Conservation (phyloP, 1,284 basidiomycete genomes). For the Ustilago bromivora region DNA sequence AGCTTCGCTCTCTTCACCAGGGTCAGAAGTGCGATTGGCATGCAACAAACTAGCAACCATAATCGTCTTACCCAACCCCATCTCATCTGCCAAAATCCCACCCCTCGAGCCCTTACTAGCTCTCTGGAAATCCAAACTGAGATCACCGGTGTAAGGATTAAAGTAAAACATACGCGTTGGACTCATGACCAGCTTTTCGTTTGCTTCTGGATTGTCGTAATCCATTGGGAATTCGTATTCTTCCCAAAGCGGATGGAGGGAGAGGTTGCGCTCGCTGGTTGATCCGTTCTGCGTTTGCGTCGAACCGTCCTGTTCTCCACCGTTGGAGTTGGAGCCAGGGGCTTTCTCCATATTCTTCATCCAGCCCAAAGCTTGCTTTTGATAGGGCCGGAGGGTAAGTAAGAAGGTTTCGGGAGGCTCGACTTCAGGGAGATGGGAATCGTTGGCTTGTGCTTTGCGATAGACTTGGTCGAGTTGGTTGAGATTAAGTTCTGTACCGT, state of each 20-base stretch:
- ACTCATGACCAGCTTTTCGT: conserved; percentile 46
- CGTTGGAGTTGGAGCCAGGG: conserved; percentile 8
- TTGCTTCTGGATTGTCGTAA: conserved; percentile 48
- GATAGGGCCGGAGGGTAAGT: conserved; percentile 83
- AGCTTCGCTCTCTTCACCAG: conserved; percentile 32
- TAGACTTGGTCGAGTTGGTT: conserved; percentile 62
- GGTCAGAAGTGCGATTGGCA: conserved; percentile 72
- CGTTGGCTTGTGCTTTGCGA: conserved; percentile 80
- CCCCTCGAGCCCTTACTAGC: conserved; percentile 83
- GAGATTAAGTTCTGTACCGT: conserved; percentile 61
- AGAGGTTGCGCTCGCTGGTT: conserved; percentile 60
- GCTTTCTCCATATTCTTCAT: conserved; percentile 83
- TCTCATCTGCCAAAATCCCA: conserved; percentile 85
- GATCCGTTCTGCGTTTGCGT: conserved; percentile 18
- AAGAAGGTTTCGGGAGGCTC: conserved; percentile 84
- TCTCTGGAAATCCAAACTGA: conserved; percentile 86
- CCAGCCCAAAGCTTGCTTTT: conserved; percentile 96
- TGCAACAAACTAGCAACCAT: conserved; percentile 94
- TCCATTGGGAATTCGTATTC: conserved; percentile 74
- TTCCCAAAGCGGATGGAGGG: conserved; percentile 93
- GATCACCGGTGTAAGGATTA: conserved; percentile 78
- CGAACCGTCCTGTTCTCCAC: not conserved
- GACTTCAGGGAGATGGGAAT: conserved; percentile 81
- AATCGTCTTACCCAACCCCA: conserved; percentile 96
- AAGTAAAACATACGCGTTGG: conserved; percentile 51